These are phyloP conservation scores for Knoxia roxburghii DNA, from an alignment of 257 asterid genomes.

Conservation along the genomic window DNA sequence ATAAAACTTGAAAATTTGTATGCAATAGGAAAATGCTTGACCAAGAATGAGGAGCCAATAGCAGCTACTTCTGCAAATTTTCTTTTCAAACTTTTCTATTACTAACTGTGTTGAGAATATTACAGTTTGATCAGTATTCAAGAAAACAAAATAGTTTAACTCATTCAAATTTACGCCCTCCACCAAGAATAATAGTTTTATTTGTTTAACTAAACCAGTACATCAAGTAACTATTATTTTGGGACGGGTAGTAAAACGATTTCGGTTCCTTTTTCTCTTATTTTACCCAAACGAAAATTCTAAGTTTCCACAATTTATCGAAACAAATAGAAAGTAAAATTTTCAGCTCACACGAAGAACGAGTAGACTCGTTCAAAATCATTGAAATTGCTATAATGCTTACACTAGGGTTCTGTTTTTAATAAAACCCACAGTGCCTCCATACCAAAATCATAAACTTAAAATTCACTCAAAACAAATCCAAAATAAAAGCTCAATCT, in stretches of 20 bases:
- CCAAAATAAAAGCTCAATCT: background rate
- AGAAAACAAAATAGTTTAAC: background rate
- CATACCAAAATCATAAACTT: background rate
- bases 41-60: too few relatives aligned
- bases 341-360: too few relatives aligned
- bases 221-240: too few relatives aligned
- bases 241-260: too few relatives aligned
- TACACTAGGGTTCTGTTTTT: background rate
- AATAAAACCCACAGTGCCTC: background rate
- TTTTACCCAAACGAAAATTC: too few relatives aligned
- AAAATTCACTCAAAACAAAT: background rate
- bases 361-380: too few relatives aligned
- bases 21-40: background rate
- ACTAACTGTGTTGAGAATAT: too few relatives aligned
- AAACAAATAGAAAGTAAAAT: too few relatives aligned
- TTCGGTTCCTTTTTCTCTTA: too few relatives aligned
- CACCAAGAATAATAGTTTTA: too few relatives aligned
- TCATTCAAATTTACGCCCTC: background rate
- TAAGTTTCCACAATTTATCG: too few relatives aligned
- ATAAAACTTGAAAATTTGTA: background rate
- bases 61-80: background rate
- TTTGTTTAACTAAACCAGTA: too few relatives aligned
- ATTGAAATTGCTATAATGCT: background rate
- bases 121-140: background rate
- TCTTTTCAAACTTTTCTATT: background rate